phyloP scores from a whole-genome alignment of 2,329 filamentous ascomycete genomes.

The Sclerotinia spermophila region DNA sequence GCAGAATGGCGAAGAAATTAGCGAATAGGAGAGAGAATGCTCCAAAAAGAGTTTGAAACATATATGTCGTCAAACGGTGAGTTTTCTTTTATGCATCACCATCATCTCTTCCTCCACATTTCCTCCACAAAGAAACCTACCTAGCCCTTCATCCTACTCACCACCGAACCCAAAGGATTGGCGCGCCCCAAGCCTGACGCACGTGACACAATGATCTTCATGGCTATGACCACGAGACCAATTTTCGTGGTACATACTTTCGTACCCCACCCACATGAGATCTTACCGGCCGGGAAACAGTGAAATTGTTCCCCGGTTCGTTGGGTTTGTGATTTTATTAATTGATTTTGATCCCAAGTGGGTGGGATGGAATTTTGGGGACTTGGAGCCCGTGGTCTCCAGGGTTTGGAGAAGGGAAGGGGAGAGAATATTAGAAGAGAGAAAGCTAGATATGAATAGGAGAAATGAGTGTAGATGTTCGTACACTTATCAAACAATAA shows the following conservation, averaged over 20 bases:
- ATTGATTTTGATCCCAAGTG: conserved; percentile 4
- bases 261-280: neutral
- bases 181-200: neutral
- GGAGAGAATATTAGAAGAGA: neutral
- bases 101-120: neutral
- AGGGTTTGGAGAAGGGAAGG: neutral
- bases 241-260: neutral
- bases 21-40: neutral
- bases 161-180: neutral
- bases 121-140: neutral
- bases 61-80: neutral
- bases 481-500: neutral
- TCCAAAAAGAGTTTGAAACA: conserved; percentile 1
- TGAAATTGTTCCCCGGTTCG: neutral
- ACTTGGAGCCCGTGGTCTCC: neutral
- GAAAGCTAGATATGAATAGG: neutral
- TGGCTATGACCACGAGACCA: neutral
- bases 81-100: conserved; percentile 1
- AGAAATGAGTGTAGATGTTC: neutral
- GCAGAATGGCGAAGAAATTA: neutral
- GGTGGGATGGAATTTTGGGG: neutral
- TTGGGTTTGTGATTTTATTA: neutral
- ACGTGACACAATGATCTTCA: neutral
- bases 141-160: neutral
- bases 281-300: conserved; percentile 1